Evolutionary conservation across 495 filamentous ascomycete genomes (phyloP).

Genomic region (Bacidia rubella): DNA sequence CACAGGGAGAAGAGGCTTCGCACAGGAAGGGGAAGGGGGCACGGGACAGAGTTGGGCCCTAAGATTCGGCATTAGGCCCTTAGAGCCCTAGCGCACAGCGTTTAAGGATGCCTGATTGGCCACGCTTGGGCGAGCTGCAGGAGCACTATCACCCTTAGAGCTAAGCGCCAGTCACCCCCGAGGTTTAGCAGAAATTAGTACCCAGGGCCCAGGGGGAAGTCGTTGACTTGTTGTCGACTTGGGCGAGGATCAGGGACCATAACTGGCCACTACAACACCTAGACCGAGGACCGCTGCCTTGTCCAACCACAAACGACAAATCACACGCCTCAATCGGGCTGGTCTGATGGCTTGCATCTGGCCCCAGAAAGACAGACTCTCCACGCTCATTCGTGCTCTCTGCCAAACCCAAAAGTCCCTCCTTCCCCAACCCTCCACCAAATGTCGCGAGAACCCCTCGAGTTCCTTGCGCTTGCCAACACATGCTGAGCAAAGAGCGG

Average conservation of each 20-base stretch:
- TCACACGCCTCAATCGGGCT: not conserved
- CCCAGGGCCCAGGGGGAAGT: conserved; percentile 1
- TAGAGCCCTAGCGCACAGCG: not conserved
- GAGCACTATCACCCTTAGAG: not conserved
- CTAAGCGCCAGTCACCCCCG: not conserved
- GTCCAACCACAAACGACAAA: not conserved
- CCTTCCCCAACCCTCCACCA: not conserved
- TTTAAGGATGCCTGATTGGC: not conserved
- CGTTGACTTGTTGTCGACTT: too few relatives aligned
- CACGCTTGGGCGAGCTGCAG: not conserved
- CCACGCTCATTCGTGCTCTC: conserved; percentile 4
- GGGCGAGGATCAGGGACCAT: too few relatives aligned
- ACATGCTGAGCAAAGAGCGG: conserved; percentile 1
- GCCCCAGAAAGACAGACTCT: not conserved
- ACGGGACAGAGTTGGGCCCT: not conserved
- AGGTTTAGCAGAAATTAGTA: conserved; percentile 9
- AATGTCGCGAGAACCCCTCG: not conserved
- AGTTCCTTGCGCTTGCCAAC: conserved; percentile 1
- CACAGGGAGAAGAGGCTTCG: not conserved
- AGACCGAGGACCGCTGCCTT: not conserved
- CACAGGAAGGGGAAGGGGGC: not conserved
- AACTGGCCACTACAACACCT: not conserved
- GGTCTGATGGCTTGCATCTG: not conserved
- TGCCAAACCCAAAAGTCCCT: not conserved
- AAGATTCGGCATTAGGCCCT: not conserved